phyloP scores from a whole-genome alignment of 257 asterid genomes.

The Echites panduratus region DNA sequence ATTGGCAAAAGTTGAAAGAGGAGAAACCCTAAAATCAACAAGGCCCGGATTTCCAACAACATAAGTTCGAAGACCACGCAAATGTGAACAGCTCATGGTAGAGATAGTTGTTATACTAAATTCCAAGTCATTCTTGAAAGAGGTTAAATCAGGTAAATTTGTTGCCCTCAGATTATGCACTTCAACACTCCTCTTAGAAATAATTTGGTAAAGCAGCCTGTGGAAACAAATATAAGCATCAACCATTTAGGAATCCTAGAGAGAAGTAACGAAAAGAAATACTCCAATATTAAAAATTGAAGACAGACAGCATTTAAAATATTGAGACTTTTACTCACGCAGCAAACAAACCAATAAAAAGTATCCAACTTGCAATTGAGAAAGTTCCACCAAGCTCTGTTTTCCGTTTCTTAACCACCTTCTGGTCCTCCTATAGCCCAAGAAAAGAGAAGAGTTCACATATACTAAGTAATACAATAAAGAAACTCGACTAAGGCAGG shows the following conservation, averaged over 20 bases:
- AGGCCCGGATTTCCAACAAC: conserved; percentile 58
- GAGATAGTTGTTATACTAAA: conserved; percentile 82
- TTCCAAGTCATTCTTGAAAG: conserved; percentile 69
- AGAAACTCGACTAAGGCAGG: not conserved
- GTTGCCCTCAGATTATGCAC: conserved; percentile 83
- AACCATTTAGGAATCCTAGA: not conserved
- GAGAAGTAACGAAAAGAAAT: not conserved
- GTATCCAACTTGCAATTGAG: conserved; percentile 88
- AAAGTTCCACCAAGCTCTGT: conserved; percentile 95
- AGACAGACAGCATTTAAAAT: not conserved
- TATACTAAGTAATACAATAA: not conserved
- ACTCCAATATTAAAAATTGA: not conserved
- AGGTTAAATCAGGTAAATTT: conserved; percentile 72
- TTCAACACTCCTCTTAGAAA: conserved; percentile 77
- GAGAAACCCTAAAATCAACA: conserved; percentile 52
- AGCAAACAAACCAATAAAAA: conserved; percentile 79
- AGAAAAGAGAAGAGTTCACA: conserved; percentile 4
- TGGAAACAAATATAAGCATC: conserved; percentile 10
- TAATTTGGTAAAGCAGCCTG: conserved; percentile 90
- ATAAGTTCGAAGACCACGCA: conserved; percentile 81
- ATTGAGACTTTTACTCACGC: conserved; percentile 54
- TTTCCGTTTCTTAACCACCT: conserved; percentile 67
- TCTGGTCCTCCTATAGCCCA: conserved; percentile 52
- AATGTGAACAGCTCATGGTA: conserved; percentile 78
- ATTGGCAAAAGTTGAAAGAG: conserved; percentile 68